phyloP scores from a whole-genome alignment of 2,329 filamentous ascomycete species.

The Nemania sp. region DNA sequence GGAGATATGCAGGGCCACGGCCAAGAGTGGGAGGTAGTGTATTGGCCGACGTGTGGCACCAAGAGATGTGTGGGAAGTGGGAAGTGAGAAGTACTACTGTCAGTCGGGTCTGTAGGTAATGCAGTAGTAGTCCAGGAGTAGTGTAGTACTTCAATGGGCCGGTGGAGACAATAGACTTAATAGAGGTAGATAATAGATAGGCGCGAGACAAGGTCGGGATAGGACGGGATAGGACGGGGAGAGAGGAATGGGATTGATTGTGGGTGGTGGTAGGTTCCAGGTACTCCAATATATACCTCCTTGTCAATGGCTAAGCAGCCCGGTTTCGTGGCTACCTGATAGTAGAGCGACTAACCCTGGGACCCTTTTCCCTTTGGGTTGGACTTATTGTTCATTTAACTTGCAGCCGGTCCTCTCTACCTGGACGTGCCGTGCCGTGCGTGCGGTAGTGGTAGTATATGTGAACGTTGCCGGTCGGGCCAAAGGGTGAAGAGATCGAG shows the following conservation, averaged over 20 bases:
- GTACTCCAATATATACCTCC: neutral
- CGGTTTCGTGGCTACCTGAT: neutral
- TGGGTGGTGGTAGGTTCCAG: neutral
- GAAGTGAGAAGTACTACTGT: too few species aligned
- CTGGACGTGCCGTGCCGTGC: neutral
- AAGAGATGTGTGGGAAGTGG: conserved; percentile 21
- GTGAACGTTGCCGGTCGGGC: conserved; percentile 1
- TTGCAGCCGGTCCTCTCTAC: neutral
- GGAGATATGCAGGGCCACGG: conserved; percentile 28
- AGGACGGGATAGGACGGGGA: neutral
- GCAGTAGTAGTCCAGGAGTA: too few species aligned
- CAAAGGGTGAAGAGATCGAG: neutral
- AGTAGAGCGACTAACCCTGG: neutral
- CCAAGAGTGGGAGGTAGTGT: conserved; percentile 31
- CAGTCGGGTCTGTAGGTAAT: too few species aligned
- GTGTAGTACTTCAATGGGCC: conserved; percentile 12
- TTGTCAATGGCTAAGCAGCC: neutral
- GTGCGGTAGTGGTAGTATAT: neutral
- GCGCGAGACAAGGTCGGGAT: too few species aligned
- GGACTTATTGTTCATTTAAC: neutral
- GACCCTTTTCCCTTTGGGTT: neutral
- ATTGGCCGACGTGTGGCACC: conserved; percentile 26
- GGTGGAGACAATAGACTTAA: conserved; percentile 20
- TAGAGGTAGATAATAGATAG: too few species aligned
- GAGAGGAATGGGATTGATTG: conserved; percentile 10